Percentiles rank a stretch among this genome's conserved stretches.
Conservation (phyloP, 1,284 basidiomycete genomes). For the Tilletia setariae region DNA sequence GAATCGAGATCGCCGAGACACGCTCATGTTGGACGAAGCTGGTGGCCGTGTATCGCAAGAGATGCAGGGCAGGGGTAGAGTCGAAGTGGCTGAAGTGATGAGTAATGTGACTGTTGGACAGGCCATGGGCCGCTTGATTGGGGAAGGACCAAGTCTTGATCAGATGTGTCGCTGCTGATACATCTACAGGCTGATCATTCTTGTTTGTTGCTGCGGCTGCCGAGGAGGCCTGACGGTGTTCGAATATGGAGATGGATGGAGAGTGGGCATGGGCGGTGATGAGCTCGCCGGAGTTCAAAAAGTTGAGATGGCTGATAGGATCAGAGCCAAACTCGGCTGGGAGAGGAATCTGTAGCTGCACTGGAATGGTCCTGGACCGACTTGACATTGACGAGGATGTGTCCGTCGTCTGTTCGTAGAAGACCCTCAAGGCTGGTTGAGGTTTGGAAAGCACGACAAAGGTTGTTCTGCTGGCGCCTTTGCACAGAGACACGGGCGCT, state of each 20-base stretch:
- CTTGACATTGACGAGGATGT: neutral
- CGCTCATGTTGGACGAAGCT: neutral
- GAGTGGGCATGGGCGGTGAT: neutral
- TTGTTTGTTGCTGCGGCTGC: neutral
- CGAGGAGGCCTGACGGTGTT: neutral
- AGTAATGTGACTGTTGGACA: neutral
- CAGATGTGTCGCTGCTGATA: too few species aligned
- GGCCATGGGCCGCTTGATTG: too few species aligned
- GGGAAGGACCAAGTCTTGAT: too few species aligned
- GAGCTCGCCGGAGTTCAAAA: neutral
- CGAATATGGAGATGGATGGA: neutral
- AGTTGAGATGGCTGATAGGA: neutral
- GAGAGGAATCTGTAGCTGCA: neutral
- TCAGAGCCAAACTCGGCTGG: neutral
- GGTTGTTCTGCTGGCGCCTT: neutral
- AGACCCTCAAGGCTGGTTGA: neutral
- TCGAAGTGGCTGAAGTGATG: neutral
- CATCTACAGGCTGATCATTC: neutral
- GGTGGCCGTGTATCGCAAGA: neutral
- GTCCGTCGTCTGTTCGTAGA: neutral
- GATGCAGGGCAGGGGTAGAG: conserved; percentile 6
- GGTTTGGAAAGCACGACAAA: neutral
- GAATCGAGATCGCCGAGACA: neutral
- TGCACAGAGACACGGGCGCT: neutral
- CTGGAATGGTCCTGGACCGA: neutral